Percentiles rank a stretch among this genome's conserved stretches.
Evolutionary conservation across 768 basidiomycete genomes (phyloP).

Genomic region (Trametopsis cervina): DNA sequence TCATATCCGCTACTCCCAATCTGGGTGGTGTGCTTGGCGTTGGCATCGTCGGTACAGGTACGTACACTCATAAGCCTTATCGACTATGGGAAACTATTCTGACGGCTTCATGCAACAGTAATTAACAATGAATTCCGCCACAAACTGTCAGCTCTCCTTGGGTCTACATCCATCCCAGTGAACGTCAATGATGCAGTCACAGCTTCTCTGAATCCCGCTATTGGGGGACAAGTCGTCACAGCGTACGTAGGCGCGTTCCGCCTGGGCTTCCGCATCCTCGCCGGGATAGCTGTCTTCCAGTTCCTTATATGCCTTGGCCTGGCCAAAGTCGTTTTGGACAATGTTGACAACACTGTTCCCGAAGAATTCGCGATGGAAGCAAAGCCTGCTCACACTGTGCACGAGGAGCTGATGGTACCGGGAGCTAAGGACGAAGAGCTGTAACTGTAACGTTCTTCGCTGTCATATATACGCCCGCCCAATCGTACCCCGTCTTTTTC

Average conservation of each 20-base stretch:
- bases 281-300: constrained; percentile 12
- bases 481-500: too few relatives aligned
- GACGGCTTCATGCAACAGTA: neutral
- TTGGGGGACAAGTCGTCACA: neutral
- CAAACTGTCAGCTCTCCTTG: neutral
- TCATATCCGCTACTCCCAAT: constrained; percentile 12
- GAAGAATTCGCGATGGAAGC: too few relatives aligned
- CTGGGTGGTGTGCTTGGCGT: constrained; percentile 13
- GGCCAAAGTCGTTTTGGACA: constrained; percentile 4
- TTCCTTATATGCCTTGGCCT: constrained; percentile 8
- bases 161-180: neutral
- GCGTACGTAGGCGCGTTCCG: constrained; percentile 12
- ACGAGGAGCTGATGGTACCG: too few relatives aligned
- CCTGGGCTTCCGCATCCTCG: constrained; percentile 11
- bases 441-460: too few relatives aligned
- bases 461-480: too few relatives aligned
- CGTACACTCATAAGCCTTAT: neutral
- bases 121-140: constrained; percentile 13
- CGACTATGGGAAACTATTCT: neutral
- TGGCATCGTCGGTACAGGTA: constrained; percentile 13
- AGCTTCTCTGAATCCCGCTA: constrained; percentile 4
- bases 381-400: too few relatives aligned
- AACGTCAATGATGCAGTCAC: constrained; percentile 15
- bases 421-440: too few relatives aligned
- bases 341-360: too few relatives aligned